Conservation (phyloP, 73 alveolate species). For the Uronychia setigera region DNA sequence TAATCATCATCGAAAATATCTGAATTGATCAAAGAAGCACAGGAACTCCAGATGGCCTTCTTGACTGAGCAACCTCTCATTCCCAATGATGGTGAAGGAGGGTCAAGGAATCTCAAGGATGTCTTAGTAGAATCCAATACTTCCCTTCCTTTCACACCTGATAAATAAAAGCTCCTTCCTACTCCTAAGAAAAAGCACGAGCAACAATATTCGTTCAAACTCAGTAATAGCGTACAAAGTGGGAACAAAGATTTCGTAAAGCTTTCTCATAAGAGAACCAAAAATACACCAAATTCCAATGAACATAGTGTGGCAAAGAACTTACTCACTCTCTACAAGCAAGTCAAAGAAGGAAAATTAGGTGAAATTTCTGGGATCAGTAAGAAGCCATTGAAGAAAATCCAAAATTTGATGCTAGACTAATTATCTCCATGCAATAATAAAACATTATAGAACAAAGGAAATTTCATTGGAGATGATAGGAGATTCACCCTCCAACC, state of each 20-base stretch:
- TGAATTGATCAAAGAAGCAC: no score
- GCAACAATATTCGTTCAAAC: not conserved
- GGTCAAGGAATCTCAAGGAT: not conserved
- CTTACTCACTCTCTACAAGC: conserved; percentile 1
- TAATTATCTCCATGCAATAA: not conserved
- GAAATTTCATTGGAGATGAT: no score
- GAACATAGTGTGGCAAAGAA: not conserved
- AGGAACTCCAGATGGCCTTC: no score
- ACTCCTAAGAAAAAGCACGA: not conserved
- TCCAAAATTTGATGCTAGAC: not conserved
- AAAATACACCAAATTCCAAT: not conserved
- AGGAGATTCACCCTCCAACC: no score
- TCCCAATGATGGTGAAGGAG: not conserved
- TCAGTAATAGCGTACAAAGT: not conserved
- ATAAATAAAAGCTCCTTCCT: not conserved
- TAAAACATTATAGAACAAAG: no score
- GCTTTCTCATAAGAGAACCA: not conserved
- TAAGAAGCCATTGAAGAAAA: not conserved
- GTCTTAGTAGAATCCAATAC: not conserved
- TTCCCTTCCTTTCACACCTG: not conserved
- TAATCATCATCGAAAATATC: no score
- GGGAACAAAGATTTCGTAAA: no score
- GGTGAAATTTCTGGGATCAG: not conserved
- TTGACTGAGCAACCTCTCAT: no score
- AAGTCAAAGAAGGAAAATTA: not conserved